A percentile compares a stretch with the other conserved stretches of the same genome.
These are phyloP conservation scores for Botrytis porri DNA, from an alignment of 2,329 filamentous ascomycete species.

Conservation along the genomic window DNA sequence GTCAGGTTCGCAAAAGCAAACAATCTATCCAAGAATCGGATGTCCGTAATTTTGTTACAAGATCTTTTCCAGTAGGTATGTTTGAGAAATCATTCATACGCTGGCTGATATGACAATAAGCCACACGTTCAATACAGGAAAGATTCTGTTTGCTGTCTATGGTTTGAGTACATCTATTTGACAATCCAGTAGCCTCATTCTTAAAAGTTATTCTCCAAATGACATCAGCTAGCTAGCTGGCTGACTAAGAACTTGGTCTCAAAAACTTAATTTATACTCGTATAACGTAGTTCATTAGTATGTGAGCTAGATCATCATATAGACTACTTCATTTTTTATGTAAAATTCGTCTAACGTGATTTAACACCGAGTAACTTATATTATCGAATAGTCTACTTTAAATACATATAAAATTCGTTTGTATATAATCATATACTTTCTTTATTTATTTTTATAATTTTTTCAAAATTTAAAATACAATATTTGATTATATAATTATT, in stretches of 20 bases:
- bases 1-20: background rate
- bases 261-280: background rate
- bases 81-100: background rate
- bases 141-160: background rate
- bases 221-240: background rate
- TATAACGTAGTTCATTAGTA: no score
- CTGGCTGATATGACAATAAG: background rate
- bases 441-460: no score
- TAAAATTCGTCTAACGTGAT: no score
- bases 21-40: background rate
- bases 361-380: no score
- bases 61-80: background rate
- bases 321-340: no score
- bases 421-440: no score
- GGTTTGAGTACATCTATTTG: no score
- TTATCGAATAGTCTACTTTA: no score
- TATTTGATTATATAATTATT: no score
- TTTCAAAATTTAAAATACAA: no score
- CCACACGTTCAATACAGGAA: background rate
- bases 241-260: background rate
- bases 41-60: background rate
- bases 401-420: no score
- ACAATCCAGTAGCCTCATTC: background rate
- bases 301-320: no score
- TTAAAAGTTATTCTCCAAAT: background rate